Evolutionary conservation across 352 stramenopile genomes (phyloP).

Genomic region (Phytophthora cajani): DNA sequence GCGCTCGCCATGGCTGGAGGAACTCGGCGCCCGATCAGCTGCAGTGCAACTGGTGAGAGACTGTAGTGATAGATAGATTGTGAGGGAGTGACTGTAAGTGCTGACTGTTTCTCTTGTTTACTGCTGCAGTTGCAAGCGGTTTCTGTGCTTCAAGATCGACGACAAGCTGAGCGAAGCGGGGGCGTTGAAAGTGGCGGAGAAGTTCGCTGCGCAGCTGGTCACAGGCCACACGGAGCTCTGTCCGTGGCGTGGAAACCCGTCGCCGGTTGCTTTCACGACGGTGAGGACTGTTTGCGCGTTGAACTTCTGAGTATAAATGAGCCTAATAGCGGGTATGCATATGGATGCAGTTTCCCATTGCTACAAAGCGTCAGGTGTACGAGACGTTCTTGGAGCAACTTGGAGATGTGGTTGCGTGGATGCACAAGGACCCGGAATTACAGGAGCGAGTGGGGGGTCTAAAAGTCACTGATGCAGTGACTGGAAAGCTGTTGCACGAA

Average conservation of each 20-base stretch:
- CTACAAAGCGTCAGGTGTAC: constrained; percentile 37
- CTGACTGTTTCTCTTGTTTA: constrained; percentile 2
- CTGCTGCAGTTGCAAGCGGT: constrained; percentile 45
- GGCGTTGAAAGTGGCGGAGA: constrained; percentile 39
- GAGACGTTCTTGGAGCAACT: constrained; percentile 37
- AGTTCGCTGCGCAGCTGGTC: constrained; percentile 51
- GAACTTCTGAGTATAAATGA: not conserved
- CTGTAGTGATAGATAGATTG: too few relatives aligned
- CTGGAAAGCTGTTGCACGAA: constrained; percentile 27
- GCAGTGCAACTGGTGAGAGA: constrained; percentile 44
- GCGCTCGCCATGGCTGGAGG: constrained; percentile 60
- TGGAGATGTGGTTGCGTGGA: constrained; percentile 10
- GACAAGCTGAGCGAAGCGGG: constrained; percentile 51
- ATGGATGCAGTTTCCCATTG: constrained; percentile 41
- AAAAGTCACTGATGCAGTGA: constrained; percentile 18
- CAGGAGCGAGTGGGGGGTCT: constrained; percentile 27
- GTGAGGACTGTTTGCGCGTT: constrained; percentile 33
- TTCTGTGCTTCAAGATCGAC: constrained; percentile 66
- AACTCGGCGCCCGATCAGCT: constrained; percentile 58
- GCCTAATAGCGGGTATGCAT: not conserved
- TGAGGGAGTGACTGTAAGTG: not conserved
- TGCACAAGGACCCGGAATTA: constrained; percentile 21
- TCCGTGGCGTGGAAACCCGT: constrained; percentile 70
- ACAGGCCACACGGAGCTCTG: constrained; percentile 52
- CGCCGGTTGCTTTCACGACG: constrained; percentile 56